These are phyloP conservation scores for Phytophthora kernoviae DNA, from an alignment of 352 stramenopile genomes.

Conservation along the genomic window DNA sequence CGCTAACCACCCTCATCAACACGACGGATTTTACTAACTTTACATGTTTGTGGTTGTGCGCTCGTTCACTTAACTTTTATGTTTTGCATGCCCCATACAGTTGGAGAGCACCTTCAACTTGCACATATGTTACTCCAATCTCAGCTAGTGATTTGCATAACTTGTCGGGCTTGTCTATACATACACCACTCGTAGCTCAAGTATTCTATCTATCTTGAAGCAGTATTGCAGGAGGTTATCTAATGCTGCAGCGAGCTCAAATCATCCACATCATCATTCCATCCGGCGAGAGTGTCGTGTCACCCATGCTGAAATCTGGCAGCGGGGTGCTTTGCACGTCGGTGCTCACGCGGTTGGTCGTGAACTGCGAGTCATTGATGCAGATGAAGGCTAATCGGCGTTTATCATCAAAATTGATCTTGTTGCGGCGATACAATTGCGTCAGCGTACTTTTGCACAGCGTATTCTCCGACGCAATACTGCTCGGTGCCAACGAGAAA, in stretches of 20 bases:
- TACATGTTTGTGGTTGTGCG: too few relatives aligned
- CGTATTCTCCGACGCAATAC: constrained; percentile 71
- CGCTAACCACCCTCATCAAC: too few relatives aligned
- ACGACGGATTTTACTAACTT: too few relatives aligned
- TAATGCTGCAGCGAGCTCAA: constrained; percentile 21
- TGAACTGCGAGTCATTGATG: constrained; percentile 85
- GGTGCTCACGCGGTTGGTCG: constrained; percentile 41
- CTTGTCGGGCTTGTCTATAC: too few relatives aligned
- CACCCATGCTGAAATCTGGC: constrained; percentile 73
- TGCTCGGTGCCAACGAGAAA: constrained; percentile 79
- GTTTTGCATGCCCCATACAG: too few relatives aligned
- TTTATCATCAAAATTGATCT: constrained; percentile 76
- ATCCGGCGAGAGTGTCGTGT: constrained; percentile 69
- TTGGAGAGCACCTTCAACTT: too few relatives aligned
- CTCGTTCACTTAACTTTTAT: too few relatives aligned
- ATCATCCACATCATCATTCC: constrained; percentile 92
- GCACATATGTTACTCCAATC: too few relatives aligned
- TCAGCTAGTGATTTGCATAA: too few relatives aligned
- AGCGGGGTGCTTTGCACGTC: constrained; percentile 64
- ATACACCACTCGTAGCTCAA: too few relatives aligned
- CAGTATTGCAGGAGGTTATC: too few relatives aligned
- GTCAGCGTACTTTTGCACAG: constrained; percentile 68
- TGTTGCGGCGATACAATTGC: constrained; percentile 74
- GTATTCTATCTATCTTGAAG: too few relatives aligned
- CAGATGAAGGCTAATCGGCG: constrained; percentile 77